Base-by-base conservation (phyloP, 176 grass and related monocot genomes). In the Bonia amplexicaulis region DNA sequence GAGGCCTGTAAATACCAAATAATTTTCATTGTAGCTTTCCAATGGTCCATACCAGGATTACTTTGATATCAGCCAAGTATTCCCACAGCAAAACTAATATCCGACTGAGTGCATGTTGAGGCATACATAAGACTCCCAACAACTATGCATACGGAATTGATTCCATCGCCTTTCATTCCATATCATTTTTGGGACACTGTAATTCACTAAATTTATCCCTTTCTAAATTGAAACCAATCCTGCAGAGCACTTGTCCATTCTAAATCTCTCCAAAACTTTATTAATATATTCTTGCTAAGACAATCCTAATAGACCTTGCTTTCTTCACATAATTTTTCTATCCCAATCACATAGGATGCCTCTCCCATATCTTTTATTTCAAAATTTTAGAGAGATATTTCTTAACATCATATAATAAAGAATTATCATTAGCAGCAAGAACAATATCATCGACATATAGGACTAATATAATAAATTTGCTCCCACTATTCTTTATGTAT, bases 161-260 rank as follows among this genome's bases (percentile, higher is more conserved):
- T n/a, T 58, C 54, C 20, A 58, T 58, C 0, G 0, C 54, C 3
- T 64, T 31, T 2, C 12, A 2, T 15, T 64, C 12, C 11, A 73
- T 9, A 73, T 83, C 49, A 83, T 83, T 71, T 20, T 71, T 16
- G 66, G 66, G 29, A 82, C 19, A 82, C 19, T 72, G 20, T n/a
- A 66, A 40, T 53, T 75, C 22, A 84, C 12, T 53, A 3, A 84
- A 52, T 47, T 71, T 85, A 9, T 78, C 44, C 10, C n/a, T 69
- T 78, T 78, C 22, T 78, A 10, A 9, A 85, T 27, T 7, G 29
- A 35, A 44, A 51, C 45, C 9, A 26, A 2, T 15, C 63, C 2
- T 12, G 12, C 0, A 17, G 8, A 74, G 49, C 57, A 68, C 2
- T 77, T 76, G 2, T 46, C 3, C 26, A 64, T 64, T 64, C 3